phyloP scores from a whole-genome alignment of 306 rosid genomes.

The Cotoneaster glaucophyllus region DNA sequence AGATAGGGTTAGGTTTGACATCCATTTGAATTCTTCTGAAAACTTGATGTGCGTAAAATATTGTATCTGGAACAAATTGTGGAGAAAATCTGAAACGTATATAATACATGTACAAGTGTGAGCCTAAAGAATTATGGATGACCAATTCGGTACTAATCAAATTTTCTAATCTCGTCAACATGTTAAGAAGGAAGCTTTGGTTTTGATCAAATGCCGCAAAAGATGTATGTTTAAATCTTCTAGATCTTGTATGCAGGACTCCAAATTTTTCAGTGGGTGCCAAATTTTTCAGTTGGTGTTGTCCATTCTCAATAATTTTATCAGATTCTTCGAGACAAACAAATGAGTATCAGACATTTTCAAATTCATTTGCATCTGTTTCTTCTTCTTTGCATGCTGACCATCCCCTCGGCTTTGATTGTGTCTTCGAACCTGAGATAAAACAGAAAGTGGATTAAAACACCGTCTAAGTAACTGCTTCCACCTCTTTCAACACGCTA shows the following conservation, averaged over 20 bases:
- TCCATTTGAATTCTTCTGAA: not conserved
- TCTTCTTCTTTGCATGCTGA: not conserved
- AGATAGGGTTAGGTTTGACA: too few relatives aligned
- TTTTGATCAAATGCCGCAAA: not conserved
- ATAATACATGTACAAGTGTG: not conserved
- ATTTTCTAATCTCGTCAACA: constrained; percentile 12
- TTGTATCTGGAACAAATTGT: not conserved
- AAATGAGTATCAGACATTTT: not conserved
- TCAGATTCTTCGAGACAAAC: too few relatives aligned
- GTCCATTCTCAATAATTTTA: too few relatives aligned
- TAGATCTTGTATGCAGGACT: constrained; percentile 5
- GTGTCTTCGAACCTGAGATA: constrained; percentile 5
- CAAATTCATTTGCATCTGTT: constrained; percentile 9
- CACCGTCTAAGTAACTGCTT: not conserved
- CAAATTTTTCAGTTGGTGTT: too few relatives aligned
- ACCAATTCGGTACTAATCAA: not conserved
- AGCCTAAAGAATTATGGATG: not conserved
- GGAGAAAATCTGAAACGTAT: too few relatives aligned
- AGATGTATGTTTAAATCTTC: too few relatives aligned
- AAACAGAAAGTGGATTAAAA: constrained; percentile 27
- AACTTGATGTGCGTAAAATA: not conserved
- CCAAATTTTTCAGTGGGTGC: not conserved
- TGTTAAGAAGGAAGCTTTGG: constrained; percentile 27
- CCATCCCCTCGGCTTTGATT: constrained; percentile 8
- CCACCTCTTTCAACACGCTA: constrained; percentile 15